These are phyloP conservation scores for Candida qinlingensis DNA, from an alignment of 805 yeast species.

Conservation along the genomic window DNA sequence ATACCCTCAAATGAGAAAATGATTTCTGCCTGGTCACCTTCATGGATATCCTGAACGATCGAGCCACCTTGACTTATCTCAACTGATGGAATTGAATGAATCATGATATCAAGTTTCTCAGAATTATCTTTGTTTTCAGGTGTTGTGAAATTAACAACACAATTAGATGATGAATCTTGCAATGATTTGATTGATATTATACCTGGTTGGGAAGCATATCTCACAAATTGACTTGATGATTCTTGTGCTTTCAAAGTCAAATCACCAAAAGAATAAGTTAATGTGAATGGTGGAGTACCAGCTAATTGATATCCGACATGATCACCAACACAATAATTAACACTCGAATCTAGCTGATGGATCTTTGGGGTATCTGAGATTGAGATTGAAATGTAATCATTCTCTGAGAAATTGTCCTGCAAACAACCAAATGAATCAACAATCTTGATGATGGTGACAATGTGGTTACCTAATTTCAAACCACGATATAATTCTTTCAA, in stretches of 20 bases:
- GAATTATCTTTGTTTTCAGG: conserved; percentile 28
- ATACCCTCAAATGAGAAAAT: conserved; percentile 77
- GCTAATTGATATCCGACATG: conserved; percentile 68
- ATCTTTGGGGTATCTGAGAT: conserved; percentile 79
- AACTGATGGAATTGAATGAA: conserved; percentile 71
- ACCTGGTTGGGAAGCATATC: conserved; percentile 86
- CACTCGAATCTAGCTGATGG: conserved; percentile 33
- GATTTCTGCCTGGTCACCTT: conserved; percentile 91
- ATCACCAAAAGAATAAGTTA: conserved; percentile 70
- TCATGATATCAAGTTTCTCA: conserved; percentile 31
- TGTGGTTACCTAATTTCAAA: conserved; percentile 66
- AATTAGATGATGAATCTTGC: conserved; percentile 69
- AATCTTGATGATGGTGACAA: conserved; percentile 51
- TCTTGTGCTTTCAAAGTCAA: conserved; percentile 51
- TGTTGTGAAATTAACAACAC: conserved; percentile 55
- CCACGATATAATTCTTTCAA: conserved; percentile 42
- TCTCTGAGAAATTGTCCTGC: conserved; percentile 36
- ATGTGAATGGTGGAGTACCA: conserved; percentile 76
- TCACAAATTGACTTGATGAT: conserved; percentile 43
- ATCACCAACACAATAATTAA: conserved; percentile 88
- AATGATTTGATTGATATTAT: conserved; percentile 57
- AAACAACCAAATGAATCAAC: conserved; percentile 69
- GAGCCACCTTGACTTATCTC: conserved; percentile 77
- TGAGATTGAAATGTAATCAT: conserved; percentile 46
- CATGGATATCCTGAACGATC: conserved; percentile 77